These are phyloP conservation scores for Cubamyces lactineus DNA, from an alignment of 768 basidiomycete genomes.

Conservation along the genomic window DNA sequence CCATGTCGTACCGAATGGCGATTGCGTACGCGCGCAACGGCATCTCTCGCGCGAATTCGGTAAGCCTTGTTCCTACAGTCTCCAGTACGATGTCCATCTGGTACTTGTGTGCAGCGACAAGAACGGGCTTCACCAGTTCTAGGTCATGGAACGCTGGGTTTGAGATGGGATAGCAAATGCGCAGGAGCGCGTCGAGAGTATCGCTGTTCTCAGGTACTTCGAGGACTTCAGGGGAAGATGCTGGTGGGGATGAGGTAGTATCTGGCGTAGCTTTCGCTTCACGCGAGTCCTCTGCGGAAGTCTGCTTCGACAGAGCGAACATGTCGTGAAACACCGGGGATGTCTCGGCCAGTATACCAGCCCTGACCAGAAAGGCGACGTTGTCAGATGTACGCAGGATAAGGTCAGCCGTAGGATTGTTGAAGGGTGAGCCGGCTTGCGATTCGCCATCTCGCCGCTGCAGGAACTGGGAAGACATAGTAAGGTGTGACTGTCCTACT, in stretches of 20 bases:
- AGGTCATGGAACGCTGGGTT: not conserved
- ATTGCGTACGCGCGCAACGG: slow-evolving; percentile 70
- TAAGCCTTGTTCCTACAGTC: not conserved
- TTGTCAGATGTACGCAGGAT: slow-evolving; percentile 24
- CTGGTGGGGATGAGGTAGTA: too few relatives aligned
- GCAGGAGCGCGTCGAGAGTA: slow-evolving; percentile 25
- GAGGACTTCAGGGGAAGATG: slow-evolving; percentile 4
- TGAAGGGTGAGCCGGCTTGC: slow-evolving; percentile 6
- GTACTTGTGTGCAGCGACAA: slow-evolving; percentile 29
- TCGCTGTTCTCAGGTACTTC: slow-evolving; percentile 21
- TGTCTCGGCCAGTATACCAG: slow-evolving; percentile 19
- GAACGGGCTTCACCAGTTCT: slow-evolving; percentile 11
- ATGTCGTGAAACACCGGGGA: slow-evolving; percentile 25
- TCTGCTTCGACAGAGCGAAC: slow-evolving; percentile 18
- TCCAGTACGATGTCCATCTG: slow-evolving; percentile 10
- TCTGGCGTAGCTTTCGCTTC: not conserved
- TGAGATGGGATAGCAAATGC: slow-evolving; percentile 25
- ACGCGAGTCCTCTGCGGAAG: not conserved
- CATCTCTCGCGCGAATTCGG: not conserved
- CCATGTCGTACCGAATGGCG: slow-evolving; percentile 63
- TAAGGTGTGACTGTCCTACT: too few relatives aligned
- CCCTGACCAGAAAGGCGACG: slow-evolving; percentile 23
- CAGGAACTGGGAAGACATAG: too few relatives aligned
- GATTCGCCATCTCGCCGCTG: too few relatives aligned
- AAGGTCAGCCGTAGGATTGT: slow-evolving; percentile 17